A percentile compares a stretch with the other conserved stretches of the same genome.
Evolutionary conservation across 495 filamentous ascomycete species (phyloP).

Genomic region (Aspergillus leporis): DNA sequence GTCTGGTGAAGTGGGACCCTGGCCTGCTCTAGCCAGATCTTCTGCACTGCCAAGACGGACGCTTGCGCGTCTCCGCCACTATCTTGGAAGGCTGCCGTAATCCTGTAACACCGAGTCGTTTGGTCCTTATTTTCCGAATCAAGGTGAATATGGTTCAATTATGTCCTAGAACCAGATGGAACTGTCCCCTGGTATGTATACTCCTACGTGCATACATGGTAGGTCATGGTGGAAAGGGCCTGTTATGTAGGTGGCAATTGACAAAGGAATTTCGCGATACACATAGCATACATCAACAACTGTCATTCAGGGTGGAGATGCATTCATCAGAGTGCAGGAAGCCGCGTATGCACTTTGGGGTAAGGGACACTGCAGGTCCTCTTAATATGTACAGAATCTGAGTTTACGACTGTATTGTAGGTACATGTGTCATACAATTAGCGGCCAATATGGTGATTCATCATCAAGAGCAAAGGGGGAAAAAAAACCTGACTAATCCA

Average conservation of each 20-base stretch:
- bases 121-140: constrained; percentile 12
- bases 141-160: not conserved
- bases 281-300: constrained; percentile 6
- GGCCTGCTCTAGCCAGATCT: constrained; percentile 40
- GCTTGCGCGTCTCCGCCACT: constrained; percentile 50
- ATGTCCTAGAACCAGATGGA: not conserved
- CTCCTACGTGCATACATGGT: not conserved
- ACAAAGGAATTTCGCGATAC: not conserved
- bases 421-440: constrained; percentile 3
- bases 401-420: not conserved
- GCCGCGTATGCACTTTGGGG: constrained; percentile 6
- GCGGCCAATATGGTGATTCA: not conserved
- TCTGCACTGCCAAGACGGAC: constrained; percentile 43
- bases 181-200: not conserved
- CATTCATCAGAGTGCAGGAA: constrained; percentile 14
- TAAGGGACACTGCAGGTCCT: constrained; percentile 6
- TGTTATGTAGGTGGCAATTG: constrained; percentile 5
- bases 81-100: constrained; percentile 24
- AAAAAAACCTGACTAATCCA: not conserved
- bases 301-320: constrained; percentile 13
- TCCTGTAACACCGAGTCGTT: constrained; percentile 23
- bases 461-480: not conserved
- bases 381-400: constrained; percentile 7
- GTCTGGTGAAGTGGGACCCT: constrained; percentile 26
- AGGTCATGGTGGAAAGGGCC: not conserved